Evolutionary conservation across 257 asterid genomes (phyloP), one percentile per base, ranked within the genome.

Genomic region (Solanum chmielewskii): DNA sequence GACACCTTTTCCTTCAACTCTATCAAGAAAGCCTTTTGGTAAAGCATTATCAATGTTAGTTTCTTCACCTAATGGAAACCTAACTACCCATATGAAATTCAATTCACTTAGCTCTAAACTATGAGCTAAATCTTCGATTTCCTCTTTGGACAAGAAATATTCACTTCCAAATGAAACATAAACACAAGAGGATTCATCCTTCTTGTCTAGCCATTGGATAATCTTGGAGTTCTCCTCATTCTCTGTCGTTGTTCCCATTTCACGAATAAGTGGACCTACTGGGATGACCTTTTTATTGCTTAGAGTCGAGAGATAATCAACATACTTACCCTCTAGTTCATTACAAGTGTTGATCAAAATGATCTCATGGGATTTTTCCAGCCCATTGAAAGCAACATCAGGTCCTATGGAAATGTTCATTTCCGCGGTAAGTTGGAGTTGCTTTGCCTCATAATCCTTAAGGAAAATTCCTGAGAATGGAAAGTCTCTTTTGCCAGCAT

Each of bases 161-260:
- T 92, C 94, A 68, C 93, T 91, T 15, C 94, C 94, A 86, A 90
- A 90, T 1, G 94, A 90, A 86, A 91, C 90, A 85, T 75, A 90
- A 23, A 92, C 87, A 6, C 90, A 88, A 11, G 94, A 92, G 49
- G 77, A 39, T 18, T 12, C 74, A 10, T 16, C 71, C 75, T 89
- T 91, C 49, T 42, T 81, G 76, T 70, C 83, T 56, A 92, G 20
- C 93, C 93, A 91, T 42, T 85, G 21, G 39, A 89, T 13, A 76
- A 92, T 87, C 73, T 84, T 88, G 15, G 86, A 35, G 21, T 84
- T 68, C 41, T 60, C 76, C 60, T 62, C 56, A 83, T 82, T 87
- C 5, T 29, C 84, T 13, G 73, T 86, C 2, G 31, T 76, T 25
- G 7, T 13, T 11, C 41, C n/a, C 66, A 9, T 75, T 16, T 89